These are phyloP conservation scores for Epichloe glyceriae DNA, from an alignment of 2,329 filamentous ascomycete species.

Conservation along the genomic window DNA sequence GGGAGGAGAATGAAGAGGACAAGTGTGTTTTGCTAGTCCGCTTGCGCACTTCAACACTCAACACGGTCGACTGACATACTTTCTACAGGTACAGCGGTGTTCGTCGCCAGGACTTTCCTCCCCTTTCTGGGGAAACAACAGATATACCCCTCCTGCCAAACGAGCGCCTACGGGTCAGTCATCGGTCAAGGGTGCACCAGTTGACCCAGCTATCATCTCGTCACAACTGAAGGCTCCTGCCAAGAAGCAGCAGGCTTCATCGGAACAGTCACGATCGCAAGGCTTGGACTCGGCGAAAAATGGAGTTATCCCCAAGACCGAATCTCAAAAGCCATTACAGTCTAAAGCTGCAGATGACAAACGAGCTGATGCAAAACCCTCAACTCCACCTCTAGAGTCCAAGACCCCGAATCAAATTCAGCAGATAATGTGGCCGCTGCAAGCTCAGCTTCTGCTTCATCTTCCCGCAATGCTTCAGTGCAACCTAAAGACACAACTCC, in stretches of 20 bases:
- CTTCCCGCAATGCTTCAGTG: conserved; percentile 28
- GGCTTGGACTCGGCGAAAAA: conserved; percentile 18
- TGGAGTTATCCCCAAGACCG: conserved; percentile 16
- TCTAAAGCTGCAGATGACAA: conserved; percentile 20
- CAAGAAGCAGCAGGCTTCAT: conserved; percentile 21
- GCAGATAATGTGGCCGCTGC: conserved; percentile 12
- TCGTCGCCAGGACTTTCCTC: conserved; percentile 58
- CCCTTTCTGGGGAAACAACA: conserved; percentile 47
- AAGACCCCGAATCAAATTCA: conserved; percentile 18
- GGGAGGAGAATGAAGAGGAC: conserved; percentile 78
- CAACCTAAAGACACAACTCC: conserved; percentile 23
- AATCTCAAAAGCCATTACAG: conserved; percentile 15
- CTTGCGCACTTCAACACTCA: not conserved
- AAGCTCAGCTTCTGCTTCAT: conserved; percentile 23
- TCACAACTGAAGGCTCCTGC: conserved; percentile 51
- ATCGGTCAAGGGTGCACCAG: conserved; percentile 61
- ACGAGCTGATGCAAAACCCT: conserved; percentile 17
- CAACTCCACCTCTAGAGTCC: conserved; percentile 11
- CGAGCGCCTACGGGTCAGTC: conserved; percentile 64
- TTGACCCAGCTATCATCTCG: conserved; percentile 84
- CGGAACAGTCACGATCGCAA: conserved; percentile 15
- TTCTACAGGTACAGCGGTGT: conserved; percentile 74
- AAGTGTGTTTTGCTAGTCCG: conserved; percentile 40
- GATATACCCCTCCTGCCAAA: conserved; percentile 83
- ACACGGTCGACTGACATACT: conserved; percentile 9